A percentile compares a stretch with the other conserved stretches of the same genome.
phyloP scores from a whole-genome alignment of 164 flowering plant species.

The Kalanchoe fedtschenkoi region DNA sequence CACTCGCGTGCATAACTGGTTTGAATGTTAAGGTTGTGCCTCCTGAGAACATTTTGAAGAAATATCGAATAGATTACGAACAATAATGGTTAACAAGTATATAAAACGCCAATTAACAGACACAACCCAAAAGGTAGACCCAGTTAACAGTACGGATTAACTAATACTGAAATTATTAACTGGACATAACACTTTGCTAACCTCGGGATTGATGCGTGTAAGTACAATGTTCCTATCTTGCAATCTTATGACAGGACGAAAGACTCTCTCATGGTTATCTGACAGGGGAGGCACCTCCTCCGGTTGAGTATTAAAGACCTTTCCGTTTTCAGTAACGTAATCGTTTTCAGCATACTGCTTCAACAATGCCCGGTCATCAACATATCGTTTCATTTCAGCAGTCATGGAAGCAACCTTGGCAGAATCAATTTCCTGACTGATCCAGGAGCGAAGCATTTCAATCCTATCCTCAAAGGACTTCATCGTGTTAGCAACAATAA shows the following conservation, averaged over 20 bases:
- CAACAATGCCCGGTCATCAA: slow-evolving; percentile 66
- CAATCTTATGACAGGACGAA: slow-evolving; percentile 79
- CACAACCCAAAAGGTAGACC: background rate
- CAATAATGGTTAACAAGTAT: too few species aligned
- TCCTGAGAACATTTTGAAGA: background rate
- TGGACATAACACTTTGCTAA: slow-evolving; percentile 11
- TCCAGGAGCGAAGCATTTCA: slow-evolving; percentile 54
- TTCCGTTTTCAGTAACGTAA: slow-evolving; percentile 61
- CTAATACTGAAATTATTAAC: background rate
- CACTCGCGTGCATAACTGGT: background rate
- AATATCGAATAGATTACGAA: background rate
- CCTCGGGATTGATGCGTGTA: slow-evolving; percentile 99
- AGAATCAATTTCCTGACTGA: slow-evolving; percentile 57
- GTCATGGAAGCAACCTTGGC: slow-evolving; percentile 54
- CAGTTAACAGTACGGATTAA: too few species aligned
- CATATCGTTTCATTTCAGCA: slow-evolving; percentile 70
- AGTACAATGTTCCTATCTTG: slow-evolving; percentile 77
- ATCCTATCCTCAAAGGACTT: slow-evolving; percentile 92
- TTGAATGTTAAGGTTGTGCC: background rate
- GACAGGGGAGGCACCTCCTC: slow-evolving; percentile 62
- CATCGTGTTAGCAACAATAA: slow-evolving; percentile 96
- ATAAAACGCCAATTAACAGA: background rate
- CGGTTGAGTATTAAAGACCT: slow-evolving; percentile 34
- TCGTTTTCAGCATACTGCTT: slow-evolving; percentile 81
- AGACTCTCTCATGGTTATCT: slow-evolving; percentile 37